phyloP scores from a whole-genome alignment of 129 eudicot genomes.

The Silybum marianum region DNA sequence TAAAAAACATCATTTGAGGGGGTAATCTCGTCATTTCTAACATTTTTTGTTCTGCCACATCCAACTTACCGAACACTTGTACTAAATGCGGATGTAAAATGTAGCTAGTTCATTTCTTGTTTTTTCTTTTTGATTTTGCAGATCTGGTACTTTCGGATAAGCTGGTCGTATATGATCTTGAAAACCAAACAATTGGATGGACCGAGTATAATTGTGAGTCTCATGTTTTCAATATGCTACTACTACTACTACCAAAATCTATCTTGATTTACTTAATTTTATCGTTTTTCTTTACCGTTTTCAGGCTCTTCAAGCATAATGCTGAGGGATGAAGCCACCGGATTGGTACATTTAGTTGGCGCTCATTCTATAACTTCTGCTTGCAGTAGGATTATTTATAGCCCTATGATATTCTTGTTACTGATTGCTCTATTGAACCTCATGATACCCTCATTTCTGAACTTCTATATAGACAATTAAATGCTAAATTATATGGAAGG shows the following conservation, averaged over 20 bases:
- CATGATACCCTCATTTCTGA: constrained; percentile 9
- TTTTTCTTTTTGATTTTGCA: constrained; percentile 41
- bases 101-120: background rate
- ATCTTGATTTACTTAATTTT: background rate
- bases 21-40: background rate
- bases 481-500: constrained; percentile 11
- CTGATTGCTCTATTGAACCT: constrained; percentile 33
- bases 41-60: background rate
- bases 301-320: constrained; percentile 68
- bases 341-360: constrained; percentile 63
- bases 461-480: background rate
- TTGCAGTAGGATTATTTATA: constrained; percentile 20
- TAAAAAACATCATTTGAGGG: background rate
- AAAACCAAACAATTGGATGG: constrained; percentile 81
- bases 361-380: constrained; percentile 41
- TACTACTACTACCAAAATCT: background rate
- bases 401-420: constrained; percentile 31
- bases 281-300: constrained; percentile 1
- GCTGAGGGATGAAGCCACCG: constrained; percentile 57
- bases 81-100: background rate
- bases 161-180: constrained; percentile 81
- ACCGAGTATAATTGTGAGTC: constrained; percentile 82
- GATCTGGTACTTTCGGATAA: constrained; percentile 80
- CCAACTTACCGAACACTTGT: background rate
- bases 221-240: background rate